Conservation (phyloP, 148 eudicot species). For the Nepenthes gracilis region DNA sequence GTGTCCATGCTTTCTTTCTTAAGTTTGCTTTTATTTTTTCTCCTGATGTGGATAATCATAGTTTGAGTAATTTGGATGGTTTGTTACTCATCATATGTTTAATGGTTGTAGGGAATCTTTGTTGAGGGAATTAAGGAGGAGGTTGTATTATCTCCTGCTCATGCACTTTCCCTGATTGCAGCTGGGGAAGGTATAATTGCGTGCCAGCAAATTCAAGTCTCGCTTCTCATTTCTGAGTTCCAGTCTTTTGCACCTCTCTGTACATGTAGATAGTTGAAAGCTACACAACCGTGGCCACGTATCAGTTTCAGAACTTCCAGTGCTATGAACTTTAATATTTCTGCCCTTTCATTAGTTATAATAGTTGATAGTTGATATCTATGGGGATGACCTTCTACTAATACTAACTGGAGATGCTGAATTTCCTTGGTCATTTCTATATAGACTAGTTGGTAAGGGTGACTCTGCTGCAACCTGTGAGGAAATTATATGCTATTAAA, state of each 20-base stretch:
- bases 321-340: no score
- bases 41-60: not conserved
- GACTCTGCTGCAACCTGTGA: no score
- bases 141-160: conserved; percentile 96
- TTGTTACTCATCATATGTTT: conserved; percentile 3
- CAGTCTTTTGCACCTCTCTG: not conserved
- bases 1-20: not conserved
- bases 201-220: not conserved
- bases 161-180: conserved; percentile 96
- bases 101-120: conserved; percentile 65
- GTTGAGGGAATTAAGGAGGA: conserved; percentile 98
- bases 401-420: no score
- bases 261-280: not conserved
- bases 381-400: no score
- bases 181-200: conserved; percentile 81
- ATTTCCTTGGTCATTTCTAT: no score
- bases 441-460: no score
- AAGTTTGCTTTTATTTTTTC: not conserved
- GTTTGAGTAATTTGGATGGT: not conserved
- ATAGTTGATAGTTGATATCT: no score
- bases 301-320: no score
- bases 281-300: not conserved
- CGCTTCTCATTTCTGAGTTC: not conserved
- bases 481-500: no score
- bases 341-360: no score